Evolutionary conservation across 352 stramenopile species (phyloP), one percentile per base, ranked within the genome.

Genomic region (Thalassiosira allenii): DNA sequence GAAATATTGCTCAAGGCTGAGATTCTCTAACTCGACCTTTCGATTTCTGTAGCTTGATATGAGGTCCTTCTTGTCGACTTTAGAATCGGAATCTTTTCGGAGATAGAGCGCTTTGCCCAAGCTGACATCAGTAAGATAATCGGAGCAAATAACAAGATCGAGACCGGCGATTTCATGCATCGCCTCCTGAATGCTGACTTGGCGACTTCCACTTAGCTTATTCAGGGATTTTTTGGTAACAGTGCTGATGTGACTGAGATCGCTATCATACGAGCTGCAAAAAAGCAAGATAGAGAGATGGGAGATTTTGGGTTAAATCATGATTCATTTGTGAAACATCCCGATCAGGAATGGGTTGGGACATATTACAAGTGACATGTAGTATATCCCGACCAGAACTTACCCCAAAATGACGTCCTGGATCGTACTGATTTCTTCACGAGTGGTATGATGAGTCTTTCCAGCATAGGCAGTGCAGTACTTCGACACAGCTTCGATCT

Each of bases 381-480:
- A n/a, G n/a, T n/a, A n/a, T n/a, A n/a, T n/a, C n/a, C n/a, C n/a
- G n/a, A n/a, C n/a, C 12, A n/a, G n/a, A n/a, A n/a, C 58, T 68
- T 33, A 79, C 61, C 40, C 32, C 6, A 40, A 22, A 29, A 81
- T 75, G 1, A 76, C 29, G 20, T 81, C 53, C 25, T 81, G 62
- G 4, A 75, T 52, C 3, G 49, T 51, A 4, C 68, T 34, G 23
- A 58, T 81, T 54, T 75, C 72, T 33, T 56, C 3, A 41, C 43
- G 25, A 23, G 30, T 44, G 9, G 72, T 81, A 2, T 75, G 25
- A 41, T 81, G 23, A 20, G 47, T 29, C 41, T 81, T 81, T 2
- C 61, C 53, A 2, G 72, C 58, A 27, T 81, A 81, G 6, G 72
- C 72, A 9, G 76, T 63, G 33, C 75, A 41, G 33, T 81, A 81